Percentiles rank a stretch among this genome's conserved stretches.
Conservation (phyloP, 345 rosid species). For the Eucalyptus sideroxylon region DNA sequence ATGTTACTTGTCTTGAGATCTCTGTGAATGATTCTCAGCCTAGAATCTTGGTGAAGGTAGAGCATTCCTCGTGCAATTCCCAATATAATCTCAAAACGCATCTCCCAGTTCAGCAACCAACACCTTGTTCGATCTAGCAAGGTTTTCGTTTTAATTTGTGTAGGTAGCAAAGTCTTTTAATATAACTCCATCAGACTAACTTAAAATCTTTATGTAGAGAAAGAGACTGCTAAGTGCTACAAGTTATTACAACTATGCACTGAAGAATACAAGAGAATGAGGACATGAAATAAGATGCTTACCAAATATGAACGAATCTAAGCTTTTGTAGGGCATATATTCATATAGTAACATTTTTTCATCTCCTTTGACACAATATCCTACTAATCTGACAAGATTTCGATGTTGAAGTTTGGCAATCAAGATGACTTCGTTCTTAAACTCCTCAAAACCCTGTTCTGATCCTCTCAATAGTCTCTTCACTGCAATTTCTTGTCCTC, state of each 20-base stretch:
- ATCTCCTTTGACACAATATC: slow-evolving; percentile 28
- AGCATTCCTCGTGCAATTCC: no score
- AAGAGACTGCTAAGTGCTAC: not conserved
- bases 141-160: no score
- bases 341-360: slow-evolving; percentile 47
- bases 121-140: no score
- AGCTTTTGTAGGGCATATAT: slow-evolving; percentile 51
- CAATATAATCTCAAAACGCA: no score
- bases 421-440: slow-evolving; percentile 40
- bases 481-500: slow-evolving; percentile 43
- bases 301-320: slow-evolving; percentile 50
- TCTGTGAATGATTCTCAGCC: no score
- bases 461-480: slow-evolving; percentile 49
- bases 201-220: not conserved
- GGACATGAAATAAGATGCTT: not conserved
- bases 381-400: slow-evolving; percentile 44
- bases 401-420: slow-evolving; percentile 53
- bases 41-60: no score
- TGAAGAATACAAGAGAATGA: slow-evolving; percentile 12
- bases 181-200: no score
- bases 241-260: not conserved
- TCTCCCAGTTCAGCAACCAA: no score
- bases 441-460: slow-evolving; percentile 50
- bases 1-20: no score
- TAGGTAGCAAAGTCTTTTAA: no score